Conservation (phyloP, 2,329 filamentous ascomycete species). For the Alternaria sp. region DNA sequence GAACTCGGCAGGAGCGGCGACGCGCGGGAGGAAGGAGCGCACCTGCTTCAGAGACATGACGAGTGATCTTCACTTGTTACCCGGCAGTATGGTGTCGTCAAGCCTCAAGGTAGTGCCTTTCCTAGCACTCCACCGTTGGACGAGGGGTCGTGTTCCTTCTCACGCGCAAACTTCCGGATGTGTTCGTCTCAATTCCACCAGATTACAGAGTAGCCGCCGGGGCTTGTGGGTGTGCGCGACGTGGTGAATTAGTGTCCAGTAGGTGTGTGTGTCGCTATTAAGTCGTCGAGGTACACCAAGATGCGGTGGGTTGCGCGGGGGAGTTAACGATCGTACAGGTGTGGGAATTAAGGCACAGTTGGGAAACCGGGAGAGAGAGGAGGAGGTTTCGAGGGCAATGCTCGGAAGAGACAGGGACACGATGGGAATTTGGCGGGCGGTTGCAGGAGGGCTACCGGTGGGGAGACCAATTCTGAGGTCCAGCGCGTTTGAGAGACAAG, state of each 20-base stretch:
- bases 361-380: conserved; percentile 16
- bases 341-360: conserved; percentile 32
- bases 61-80: conserved; percentile 44
- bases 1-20: conserved; percentile 15
- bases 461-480: conserved; percentile 47
- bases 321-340: conserved; percentile 26
- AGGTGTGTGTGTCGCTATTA: conserved; percentile 22
- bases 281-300: conserved; percentile 16
- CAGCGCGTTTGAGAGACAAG: conserved; percentile 42
- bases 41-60: conserved; percentile 60
- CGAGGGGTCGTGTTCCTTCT: conserved; percentile 28
- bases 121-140: conserved; percentile 35
- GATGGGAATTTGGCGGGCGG: conserved; percentile 43
- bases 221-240: conserved; percentile 26
- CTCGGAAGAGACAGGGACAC: conserved; percentile 38
- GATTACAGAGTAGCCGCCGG: conserved; percentile 40
- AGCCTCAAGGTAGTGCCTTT: conserved; percentile 33
- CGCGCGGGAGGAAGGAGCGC: conserved; percentile 19
- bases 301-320: conserved; percentile 6
- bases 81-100: conserved; percentile 51
- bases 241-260: conserved; percentile 20
- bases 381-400: conserved; percentile 37
- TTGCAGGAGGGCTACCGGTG: conserved; percentile 44
- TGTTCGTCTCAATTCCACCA: conserved; percentile 16
- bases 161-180: conserved; percentile 22